Conservation (phyloP, 2,329 filamentous ascomycete species). For the Colletotrichum costaricense region DNA sequence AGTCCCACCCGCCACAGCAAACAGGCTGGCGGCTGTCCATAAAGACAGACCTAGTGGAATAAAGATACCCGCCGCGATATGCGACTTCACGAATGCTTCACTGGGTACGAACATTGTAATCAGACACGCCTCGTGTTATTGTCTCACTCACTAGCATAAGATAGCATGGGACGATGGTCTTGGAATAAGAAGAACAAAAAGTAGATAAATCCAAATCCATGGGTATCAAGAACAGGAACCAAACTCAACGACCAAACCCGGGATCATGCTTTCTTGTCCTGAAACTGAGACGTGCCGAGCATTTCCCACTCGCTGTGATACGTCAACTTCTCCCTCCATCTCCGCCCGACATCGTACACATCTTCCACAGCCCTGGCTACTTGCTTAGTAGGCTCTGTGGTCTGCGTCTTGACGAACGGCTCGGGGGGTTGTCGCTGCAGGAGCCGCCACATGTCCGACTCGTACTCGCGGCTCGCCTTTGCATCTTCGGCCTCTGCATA, state of each 20-base stretch:
- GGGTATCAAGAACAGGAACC: conserved; percentile 27
- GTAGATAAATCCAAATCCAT: conserved; percentile 11
- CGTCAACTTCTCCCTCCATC: conserved; percentile 52
- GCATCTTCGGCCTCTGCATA: conserved; percentile 57
- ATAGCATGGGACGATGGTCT: neutral
- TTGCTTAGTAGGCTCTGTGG: conserved; percentile 42
- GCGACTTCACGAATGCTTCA: conserved; percentile 1
- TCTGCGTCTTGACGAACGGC: conserved; percentile 45
- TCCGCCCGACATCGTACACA: conserved; percentile 47
- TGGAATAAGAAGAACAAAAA: neutral
- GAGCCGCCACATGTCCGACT: conserved; percentile 58
- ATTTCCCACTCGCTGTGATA: conserved; percentile 58
- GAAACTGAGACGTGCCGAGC: conserved; percentile 17
- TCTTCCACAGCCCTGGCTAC: conserved; percentile 48
- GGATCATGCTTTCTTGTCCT: conserved; percentile 8
- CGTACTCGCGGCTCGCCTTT: conserved; percentile 52
- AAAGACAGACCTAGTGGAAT: neutral
- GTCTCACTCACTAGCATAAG: neutral
- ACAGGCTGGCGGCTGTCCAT: neutral
- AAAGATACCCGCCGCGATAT: conserved; percentile 29
- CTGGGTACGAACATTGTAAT: neutral
- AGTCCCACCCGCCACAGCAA: neutral
- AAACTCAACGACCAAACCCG: neutral
- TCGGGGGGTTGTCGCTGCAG: conserved; percentile 52
- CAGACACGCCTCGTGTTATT: neutral